These are phyloP conservation scores for Amaranthus hypochondriacus DNA, from an alignment of 148 eudicot genomes.

Conservation along the genomic window DNA sequence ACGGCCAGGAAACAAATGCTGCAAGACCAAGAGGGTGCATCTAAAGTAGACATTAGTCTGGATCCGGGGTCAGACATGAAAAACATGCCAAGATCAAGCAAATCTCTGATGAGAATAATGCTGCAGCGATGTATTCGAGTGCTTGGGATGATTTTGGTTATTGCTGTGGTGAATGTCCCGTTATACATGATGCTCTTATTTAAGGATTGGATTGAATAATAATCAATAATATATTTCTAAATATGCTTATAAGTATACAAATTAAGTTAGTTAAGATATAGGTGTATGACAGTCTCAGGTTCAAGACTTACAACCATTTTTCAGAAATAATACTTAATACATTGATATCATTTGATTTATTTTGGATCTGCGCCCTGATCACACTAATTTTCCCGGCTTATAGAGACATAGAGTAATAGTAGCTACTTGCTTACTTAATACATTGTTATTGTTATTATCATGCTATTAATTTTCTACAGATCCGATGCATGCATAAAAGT, in stretches of 20 bases:
- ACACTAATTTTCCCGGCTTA: not conserved
- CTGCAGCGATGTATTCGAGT: slow-evolving; percentile 49
- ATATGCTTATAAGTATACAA: too few species aligned
- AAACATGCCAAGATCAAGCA: slow-evolving; percentile 34
- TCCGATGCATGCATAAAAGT: too few species aligned
- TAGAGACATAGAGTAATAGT: too few species aligned
- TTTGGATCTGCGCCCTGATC: not conserved
- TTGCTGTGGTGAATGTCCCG: slow-evolving; percentile 76
- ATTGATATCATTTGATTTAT: too few species aligned
- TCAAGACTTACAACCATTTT: too few species aligned
- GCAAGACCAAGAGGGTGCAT: slow-evolving; percentile 38
- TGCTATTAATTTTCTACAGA: too few species aligned
- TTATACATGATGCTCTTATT: slow-evolving; percentile 78
- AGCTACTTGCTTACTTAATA: too few species aligned
- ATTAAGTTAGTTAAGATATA: too few species aligned
- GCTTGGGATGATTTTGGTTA: slow-evolving; percentile 37
- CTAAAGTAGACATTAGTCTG: slow-evolving; percentile 37
- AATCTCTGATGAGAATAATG: slow-evolving; percentile 36
- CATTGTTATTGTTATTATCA: too few species aligned
- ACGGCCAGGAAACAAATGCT: slow-evolving; percentile 49
- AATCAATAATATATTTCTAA: not conserved
- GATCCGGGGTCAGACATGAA: slow-evolving; percentile 16
- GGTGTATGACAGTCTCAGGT: too few species aligned
- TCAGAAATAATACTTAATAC: too few species aligned
- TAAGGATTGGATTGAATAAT: slow-evolving; percentile 63